phyloP scores from a whole-genome alignment of 1,139 yeast species.

The Tardiomyces depauwii region DNA sequence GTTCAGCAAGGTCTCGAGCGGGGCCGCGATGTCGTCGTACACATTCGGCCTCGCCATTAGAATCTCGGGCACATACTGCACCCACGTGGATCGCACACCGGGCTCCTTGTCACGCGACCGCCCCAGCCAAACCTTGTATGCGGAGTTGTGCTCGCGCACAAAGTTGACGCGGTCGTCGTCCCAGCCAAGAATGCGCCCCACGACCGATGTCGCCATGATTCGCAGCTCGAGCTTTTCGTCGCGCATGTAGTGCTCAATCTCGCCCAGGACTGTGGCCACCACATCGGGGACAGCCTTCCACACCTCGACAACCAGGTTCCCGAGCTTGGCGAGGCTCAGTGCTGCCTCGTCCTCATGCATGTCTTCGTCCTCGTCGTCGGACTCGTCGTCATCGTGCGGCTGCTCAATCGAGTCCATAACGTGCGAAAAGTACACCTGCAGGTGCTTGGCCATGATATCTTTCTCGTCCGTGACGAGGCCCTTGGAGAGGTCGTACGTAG shows the following conservation, averaged over 20 bases:
- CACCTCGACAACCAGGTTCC: conserved; percentile 50
- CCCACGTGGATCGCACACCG: conserved; percentile 61
- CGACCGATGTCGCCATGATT: conserved; percentile 56
- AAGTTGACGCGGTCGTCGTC: conserved; percentile 45
- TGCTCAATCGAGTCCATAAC: conserved; percentile 38
- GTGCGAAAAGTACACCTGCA: conserved; percentile 64
- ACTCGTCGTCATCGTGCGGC: conserved; percentile 12
- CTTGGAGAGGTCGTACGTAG: conserved; percentile 58
- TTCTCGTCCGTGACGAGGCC: conserved; percentile 59
- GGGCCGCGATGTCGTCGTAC: conserved; percentile 40
- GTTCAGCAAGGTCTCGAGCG: conserved; percentile 54
- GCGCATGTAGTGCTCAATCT: conserved; percentile 62
- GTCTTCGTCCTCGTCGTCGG: conserved; percentile 16
- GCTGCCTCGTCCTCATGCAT: conserved; percentile 18
- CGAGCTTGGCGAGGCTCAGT: conserved; percentile 37
- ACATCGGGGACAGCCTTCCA: conserved; percentile 77
- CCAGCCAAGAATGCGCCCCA: conserved; percentile 54
- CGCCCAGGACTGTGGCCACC: conserved; percentile 62
- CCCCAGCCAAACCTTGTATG: conserved; percentile 65
- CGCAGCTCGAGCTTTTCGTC: conserved; percentile 60
- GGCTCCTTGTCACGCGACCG: conserved; percentile 62
- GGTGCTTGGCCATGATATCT: conserved; percentile 66
- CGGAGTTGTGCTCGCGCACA: conserved; percentile 43
- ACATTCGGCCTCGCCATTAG: conserved; percentile 38
- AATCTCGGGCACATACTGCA: conserved; percentile 39